These are phyloP conservation scores for Sporisorium reilianum DNA, from an alignment of 1,284 basidiomycete species.

Conservation along the genomic window DNA sequence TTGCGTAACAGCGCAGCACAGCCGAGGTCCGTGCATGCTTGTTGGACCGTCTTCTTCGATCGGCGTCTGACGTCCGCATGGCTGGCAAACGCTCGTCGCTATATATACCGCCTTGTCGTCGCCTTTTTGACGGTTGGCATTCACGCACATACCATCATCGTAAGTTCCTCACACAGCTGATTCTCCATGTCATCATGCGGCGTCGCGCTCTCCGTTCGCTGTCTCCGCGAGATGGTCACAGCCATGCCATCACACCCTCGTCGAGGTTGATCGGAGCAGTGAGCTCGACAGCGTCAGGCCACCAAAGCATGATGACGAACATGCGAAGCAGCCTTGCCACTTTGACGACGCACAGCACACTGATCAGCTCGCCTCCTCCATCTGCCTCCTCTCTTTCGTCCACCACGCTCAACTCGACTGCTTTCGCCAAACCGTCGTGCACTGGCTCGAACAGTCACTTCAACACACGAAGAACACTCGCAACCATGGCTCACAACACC, in stretches of 20 bases:
- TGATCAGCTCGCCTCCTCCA: conserved; percentile 12
- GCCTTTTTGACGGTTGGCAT: too few species aligned
- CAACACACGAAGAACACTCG: conserved; percentile 14
- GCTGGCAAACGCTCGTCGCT: too few species aligned
- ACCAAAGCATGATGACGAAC: background rate
- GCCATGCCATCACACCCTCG: background rate
- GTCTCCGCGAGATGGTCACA: background rate
- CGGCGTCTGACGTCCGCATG: background rate
- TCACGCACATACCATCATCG: background rate
- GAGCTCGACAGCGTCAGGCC: background rate
- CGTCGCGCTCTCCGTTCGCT: conserved; percentile 7
- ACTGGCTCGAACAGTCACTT: conserved; percentile 9
- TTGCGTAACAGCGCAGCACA: background rate
- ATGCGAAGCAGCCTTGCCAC: background rate
- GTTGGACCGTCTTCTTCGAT: too few species aligned
- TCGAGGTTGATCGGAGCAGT: background rate
- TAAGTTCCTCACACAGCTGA: background rate
- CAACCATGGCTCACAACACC: conserved; percentile 54
- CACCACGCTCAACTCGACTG: background rate
- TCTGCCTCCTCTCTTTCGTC: background rate
- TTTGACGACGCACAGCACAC: background rate
- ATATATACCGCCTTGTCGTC: background rate
- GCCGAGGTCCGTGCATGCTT: background rate
- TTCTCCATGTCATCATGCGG: background rate
- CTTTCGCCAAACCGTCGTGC: background rate